These are phyloP conservation scores for Penicillium aurantiogriseum DNA, from an alignment of 2,329 filamentous ascomycete genomes.

Conservation along the genomic window DNA sequence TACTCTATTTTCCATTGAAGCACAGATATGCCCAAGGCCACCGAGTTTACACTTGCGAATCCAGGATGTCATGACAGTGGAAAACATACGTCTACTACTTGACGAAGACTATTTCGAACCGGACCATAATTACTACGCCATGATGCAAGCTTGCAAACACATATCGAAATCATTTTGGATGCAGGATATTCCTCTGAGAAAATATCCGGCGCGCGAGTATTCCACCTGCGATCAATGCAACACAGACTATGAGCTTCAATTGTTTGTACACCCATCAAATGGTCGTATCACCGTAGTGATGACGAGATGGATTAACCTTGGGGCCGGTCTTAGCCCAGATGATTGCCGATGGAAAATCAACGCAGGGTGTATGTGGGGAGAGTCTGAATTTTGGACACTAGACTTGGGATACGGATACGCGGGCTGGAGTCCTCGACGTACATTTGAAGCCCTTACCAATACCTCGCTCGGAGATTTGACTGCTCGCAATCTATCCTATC, in stretches of 20 bases:
- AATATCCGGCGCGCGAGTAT: not conserved
- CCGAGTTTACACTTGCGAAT: not conserved
- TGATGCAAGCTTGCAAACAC: not conserved
- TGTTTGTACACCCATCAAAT: not conserved
- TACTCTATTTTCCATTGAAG: not conserved
- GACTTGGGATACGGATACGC: not conserved
- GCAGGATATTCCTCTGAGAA: not conserved
- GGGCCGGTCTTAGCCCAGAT: not conserved
- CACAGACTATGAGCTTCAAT: not conserved
- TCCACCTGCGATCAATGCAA: not conserved
- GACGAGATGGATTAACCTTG: not conserved
- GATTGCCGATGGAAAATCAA: not conserved
- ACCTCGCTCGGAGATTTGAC: not conserved
- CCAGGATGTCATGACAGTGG: not conserved
- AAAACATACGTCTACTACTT: fast-evolving
- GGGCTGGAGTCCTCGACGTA: not conserved
- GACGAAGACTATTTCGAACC: too few relatives aligned
- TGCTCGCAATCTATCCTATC: not conserved
- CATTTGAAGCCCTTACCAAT: not conserved
- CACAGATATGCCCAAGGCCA: not conserved
- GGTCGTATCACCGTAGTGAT: not conserved
- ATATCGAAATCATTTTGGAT: not conserved
- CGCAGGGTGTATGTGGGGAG: not conserved
- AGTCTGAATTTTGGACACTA: too few relatives aligned
- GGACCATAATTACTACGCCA: not conserved